Base-by-base conservation (phyloP, 805 yeast species). In the Candida golubevii region DNA sequence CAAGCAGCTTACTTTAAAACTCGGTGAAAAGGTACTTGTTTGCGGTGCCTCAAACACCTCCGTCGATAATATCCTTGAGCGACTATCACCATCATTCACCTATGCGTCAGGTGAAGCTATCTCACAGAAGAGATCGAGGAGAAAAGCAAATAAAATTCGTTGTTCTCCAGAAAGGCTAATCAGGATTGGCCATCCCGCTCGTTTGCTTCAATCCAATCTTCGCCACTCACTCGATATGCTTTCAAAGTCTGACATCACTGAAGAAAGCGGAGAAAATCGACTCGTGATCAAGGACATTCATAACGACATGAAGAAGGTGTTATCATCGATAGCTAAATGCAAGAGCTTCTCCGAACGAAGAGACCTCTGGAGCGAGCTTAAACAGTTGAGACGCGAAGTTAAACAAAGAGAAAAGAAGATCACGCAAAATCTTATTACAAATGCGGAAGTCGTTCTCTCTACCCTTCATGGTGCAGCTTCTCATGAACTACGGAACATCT, bases 31-130 rank as follows among this genome's bases (percentile, higher is more conserved):
- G 36, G 82, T 91, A 0, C 67, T 91, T 27, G 90, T 91, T 0
- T 90, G 97, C 66, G 97, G 97, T 0, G 96, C 98, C 0, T 89
- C 97, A 0, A 91, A 91, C 60, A 82, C 89, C 12, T 80, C 97
- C 1, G 95, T 90, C 1, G 98, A 91, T 61, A 91, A 95, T 0
- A 85, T 91, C 12, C 63, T 90, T 38, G 97, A 91, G 61, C 69
- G 97, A 46, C 62, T 91, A 18, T 61, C 72, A 8, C 62, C 65
- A 2, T 51, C 47, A 6, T 67, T 69, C 41, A 41, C 34, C 15
- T 36, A 37, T 9, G 30, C 26, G 6, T 14, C 36, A 5, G 45
- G 23, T 9, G 41, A 32, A 3, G 5, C 40, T 4, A 33, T 23
- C 11, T 29, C 13, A 8, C 45, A 38, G 26, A 39, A 48, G 41